Conservation (phyloP, 2,329 filamentous ascomycete genomes). For the Didymellaceae sp. region DNA sequence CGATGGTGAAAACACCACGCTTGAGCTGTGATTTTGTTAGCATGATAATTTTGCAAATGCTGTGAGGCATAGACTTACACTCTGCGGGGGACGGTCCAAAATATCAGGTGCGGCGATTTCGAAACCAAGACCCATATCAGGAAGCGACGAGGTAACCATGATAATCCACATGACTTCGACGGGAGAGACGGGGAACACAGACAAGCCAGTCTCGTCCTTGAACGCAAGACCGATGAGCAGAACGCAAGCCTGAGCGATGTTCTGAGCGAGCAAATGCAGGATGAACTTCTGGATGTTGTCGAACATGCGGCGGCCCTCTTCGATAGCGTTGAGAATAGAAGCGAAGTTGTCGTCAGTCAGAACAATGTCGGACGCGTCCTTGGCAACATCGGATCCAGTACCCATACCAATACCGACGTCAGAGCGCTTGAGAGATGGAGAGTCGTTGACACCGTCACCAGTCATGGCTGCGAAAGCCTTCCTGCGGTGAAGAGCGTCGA, state of each 20-base stretch:
- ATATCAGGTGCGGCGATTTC: slow-evolving; percentile 46
- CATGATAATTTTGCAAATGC: not conserved
- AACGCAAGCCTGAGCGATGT: slow-evolving; percentile 45
- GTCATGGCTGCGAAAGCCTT: slow-evolving; percentile 52
- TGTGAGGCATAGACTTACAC: slow-evolving; percentile 23
- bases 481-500: slow-evolving; percentile 51
- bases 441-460: slow-evolving; percentile 56
- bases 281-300: slow-evolving; percentile 56
- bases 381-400: slow-evolving; percentile 54
- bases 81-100: slow-evolving; percentile 39
- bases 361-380: slow-evolving; percentile 55
- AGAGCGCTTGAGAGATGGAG: slow-evolving; percentile 53
- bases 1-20: slow-evolving; percentile 45
- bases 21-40: slow-evolving; percentile 37
- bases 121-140: slow-evolving; percentile 46
- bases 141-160: slow-evolving; percentile 48
- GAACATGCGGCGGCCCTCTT: slow-evolving; percentile 54
- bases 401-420: slow-evolving; percentile 57
- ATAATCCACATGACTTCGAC: slow-evolving; percentile 50
- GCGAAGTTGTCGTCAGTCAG: slow-evolving; percentile 56
- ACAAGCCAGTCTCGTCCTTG: slow-evolving; percentile 40
- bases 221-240: slow-evolving; percentile 46
- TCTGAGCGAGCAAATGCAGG: slow-evolving; percentile 41
- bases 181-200: slow-evolving; percentile 47
- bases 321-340: slow-evolving; percentile 54